phyloP scores from a whole-genome alignment of 2,329 filamentous ascomycete genomes.

The Paraconiothyrium sp. region DNA sequence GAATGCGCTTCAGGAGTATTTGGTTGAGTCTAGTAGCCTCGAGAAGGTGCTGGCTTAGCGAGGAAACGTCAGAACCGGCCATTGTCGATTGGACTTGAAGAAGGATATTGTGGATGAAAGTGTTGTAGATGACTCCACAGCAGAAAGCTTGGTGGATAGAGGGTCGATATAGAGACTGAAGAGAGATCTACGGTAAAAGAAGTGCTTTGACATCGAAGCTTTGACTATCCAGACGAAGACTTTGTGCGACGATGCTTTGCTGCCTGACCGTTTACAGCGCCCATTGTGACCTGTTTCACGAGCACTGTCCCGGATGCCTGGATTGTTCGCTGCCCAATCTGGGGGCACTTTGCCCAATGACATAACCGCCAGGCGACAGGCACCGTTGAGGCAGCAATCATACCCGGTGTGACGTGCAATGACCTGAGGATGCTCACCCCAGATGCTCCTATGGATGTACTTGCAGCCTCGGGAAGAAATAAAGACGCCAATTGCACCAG shows the following conservation, averaged over 20 bases:
- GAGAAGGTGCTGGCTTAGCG: not conserved
- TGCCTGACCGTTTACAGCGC: conserved; percentile 3
- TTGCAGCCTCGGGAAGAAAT: too few relatives aligned
- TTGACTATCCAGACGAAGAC: not conserved
- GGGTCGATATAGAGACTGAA: not conserved
- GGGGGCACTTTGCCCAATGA: not conserved
- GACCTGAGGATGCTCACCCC: not conserved
- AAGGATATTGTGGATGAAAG: not conserved
- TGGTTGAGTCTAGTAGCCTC: not conserved
- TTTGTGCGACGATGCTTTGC: conserved; percentile 7
- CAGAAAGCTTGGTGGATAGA: too few relatives aligned
- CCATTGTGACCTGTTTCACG: not conserved
- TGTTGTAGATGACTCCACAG: too few relatives aligned
- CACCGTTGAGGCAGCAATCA: not conserved
- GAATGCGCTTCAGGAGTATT: conserved; percentile 4
- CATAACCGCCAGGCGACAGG: not conserved
- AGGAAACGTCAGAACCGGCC: not conserved
- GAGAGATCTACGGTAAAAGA: not conserved
- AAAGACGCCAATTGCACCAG: too few relatives aligned
- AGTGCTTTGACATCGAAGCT: not conserved
- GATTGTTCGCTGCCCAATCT: not conserved
- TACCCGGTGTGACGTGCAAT: not conserved
- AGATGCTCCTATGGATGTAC: not conserved
- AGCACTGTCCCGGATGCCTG: not conserved
- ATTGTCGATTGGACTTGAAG: not conserved